A percentile compares a stretch with the other conserved stretches of the same genome.
Conservation (phyloP, 331 rosid genomes). For the Malus hybrid region DNA sequence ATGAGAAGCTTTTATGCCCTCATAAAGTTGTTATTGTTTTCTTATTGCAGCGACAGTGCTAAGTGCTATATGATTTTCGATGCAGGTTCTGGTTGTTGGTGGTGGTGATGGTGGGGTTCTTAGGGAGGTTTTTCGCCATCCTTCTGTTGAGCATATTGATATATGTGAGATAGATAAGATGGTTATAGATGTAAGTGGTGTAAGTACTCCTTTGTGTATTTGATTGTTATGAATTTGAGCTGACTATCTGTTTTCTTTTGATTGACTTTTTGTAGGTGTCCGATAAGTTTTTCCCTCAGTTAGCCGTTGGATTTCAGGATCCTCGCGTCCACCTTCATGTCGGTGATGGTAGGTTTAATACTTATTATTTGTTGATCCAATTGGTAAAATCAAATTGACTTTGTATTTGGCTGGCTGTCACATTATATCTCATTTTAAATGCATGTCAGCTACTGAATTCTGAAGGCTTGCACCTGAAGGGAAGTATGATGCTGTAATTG, state of each 20-base stretch:
- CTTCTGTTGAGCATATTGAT: slow-evolving; percentile 79
- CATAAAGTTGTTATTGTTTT: not conserved
- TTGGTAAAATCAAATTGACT: not conserved
- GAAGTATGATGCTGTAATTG: slow-evolving; percentile 82
- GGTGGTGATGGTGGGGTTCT: slow-evolving; percentile 98
- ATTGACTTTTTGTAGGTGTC: slow-evolving; percentile 53
- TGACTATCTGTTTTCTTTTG: not conserved
- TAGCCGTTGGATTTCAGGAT: slow-evolving; percentile 89
- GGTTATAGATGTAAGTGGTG: slow-evolving; percentile 85
- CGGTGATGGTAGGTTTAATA: slow-evolving; percentile 58
- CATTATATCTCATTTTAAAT: slow-evolving; percentile 3
- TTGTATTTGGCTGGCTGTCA: slow-evolving; percentile 2
- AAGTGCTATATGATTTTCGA: not conserved
- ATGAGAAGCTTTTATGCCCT: not conserved
- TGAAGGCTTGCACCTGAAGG: slow-evolving; percentile 54
- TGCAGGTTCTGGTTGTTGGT: slow-evolving; percentile 89
- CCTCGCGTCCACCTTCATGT: slow-evolving; percentile 85
- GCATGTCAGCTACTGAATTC: slow-evolving; percentile 66
- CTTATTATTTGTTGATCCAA: slow-evolving; percentile 4
- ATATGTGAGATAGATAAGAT: slow-evolving; percentile 95
- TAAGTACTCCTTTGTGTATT: not conserved
- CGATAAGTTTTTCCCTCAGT: slow-evolving; percentile 62
- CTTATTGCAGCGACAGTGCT: not conserved
- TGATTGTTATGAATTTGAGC: not conserved
- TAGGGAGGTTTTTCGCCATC: slow-evolving; percentile 83